Conservation (phyloP, 2,329 filamentous ascomycete species). For the Harringtonia aguacate region DNA sequence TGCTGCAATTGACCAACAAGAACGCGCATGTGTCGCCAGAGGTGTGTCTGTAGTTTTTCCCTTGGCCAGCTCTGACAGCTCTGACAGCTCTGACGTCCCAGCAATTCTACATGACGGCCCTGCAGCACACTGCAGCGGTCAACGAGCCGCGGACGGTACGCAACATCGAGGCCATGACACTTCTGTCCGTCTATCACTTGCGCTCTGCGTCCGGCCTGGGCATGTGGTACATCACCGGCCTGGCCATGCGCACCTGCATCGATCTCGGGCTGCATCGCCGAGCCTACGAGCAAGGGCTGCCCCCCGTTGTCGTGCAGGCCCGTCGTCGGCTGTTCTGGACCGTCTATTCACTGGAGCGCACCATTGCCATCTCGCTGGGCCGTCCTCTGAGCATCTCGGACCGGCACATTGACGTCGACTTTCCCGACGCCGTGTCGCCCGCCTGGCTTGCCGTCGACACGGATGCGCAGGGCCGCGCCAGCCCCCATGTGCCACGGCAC, state of each 20-base stretch:
- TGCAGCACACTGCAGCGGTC: constrained; percentile 37
- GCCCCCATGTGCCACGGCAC: too few relatives aligned
- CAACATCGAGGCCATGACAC: constrained; percentile 40
- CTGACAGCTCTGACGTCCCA: constrained; percentile 12
- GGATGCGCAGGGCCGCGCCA: not conserved
- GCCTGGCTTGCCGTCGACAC: constrained; percentile 13
- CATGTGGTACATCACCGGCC: constrained; percentile 43
- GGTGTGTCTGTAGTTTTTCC: not conserved
- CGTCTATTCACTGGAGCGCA: constrained; percentile 37
- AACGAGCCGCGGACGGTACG: constrained; percentile 36
- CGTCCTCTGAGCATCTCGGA: constrained; percentile 39
- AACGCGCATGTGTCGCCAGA: not conserved
- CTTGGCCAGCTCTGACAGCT: not conserved
- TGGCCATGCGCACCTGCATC: constrained; percentile 41
- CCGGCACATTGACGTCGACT: constrained; percentile 36
- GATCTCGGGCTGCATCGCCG: constrained; percentile 36
- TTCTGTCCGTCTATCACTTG: constrained; percentile 39
- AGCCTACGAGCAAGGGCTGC: constrained; percentile 3
- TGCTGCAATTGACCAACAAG: constrained; percentile 35
- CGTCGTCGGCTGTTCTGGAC: constrained; percentile 39
- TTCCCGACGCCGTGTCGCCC: constrained; percentile 22
- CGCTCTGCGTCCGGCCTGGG: constrained; percentile 37
- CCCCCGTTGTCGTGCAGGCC: constrained; percentile 17
- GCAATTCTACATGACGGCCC: constrained; percentile 36
- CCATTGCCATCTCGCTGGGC: constrained; percentile 37